Base-by-base conservation (phyloP, 2,329 filamentous ascomycete genomes). In the Fusarium buharicum region DNA sequence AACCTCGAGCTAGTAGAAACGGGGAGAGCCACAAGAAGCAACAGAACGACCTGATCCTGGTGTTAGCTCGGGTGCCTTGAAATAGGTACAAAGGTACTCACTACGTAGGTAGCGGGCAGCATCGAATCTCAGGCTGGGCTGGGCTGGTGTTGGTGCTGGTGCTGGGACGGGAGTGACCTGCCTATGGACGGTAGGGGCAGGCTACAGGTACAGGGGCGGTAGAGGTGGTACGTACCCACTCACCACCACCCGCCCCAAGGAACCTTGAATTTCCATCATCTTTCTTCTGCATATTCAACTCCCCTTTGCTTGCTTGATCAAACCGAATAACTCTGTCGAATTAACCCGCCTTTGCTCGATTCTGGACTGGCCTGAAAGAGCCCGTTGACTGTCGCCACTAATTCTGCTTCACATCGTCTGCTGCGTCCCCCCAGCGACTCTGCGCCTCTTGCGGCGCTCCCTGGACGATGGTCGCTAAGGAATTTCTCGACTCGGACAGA, bases 401-500 rank as follows among this genome's bases (percentile, higher is more conserved):
- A 22, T 45, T 47, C 27, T n/a, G 41, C 43, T 52, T 52, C 41
- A 59, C 43, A 61, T 50, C 33, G 44, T 37, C 49, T 51, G 49
- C 50, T 50, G 54, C 59, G 55, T 57, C 64, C 59, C 50, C 60
- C 63, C 62, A 62, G 66, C 71, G 62, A 68, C 70, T 54, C 64
- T 67, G 72, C 74, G 72, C 73, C 72, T 71, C 66, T 64, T 68
- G 65, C 68, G 73, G 71, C 71, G 71, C 71, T 62, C 64, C 67
- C 64, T 62, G 64, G 62, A 72, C 70, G 71, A 86, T 86, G 84
- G 75, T 76, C 67, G 68, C 70, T 72, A 86, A 86, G 79, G 84
- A 87, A 78, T 81, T 81, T 73, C 81, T 89, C 71, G 84, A 87
- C 81, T 87, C 85, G 67, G 82, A 89, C 76, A 82, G 84, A 80